phyloP scores from a whole-genome alignment of 495 filamentous ascomycete species.

The Saxophila tyrrhenica region DNA sequence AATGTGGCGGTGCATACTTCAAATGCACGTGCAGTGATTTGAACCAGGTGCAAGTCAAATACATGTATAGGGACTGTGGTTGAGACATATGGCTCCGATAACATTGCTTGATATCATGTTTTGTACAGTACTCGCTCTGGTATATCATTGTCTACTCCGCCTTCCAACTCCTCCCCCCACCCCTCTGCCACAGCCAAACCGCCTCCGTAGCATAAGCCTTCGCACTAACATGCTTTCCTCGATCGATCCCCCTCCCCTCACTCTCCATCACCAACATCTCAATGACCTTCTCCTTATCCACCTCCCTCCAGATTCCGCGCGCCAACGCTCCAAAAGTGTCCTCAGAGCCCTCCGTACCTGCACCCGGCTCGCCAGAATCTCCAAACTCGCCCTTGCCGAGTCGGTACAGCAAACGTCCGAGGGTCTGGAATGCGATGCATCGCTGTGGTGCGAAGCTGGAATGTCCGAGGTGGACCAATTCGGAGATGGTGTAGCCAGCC shows the following conservation, averaged over 20 bases:
- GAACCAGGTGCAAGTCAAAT: too few relatives aligned
- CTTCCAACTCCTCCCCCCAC: conserved; percentile 44
- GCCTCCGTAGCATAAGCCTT: conserved; percentile 80
- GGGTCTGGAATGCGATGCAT: conserved; percentile 81
- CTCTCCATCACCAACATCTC: conserved; percentile 58
- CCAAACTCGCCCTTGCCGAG: conserved; percentile 75
- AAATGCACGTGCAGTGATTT: too few relatives aligned
- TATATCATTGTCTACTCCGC: conserved; percentile 16
- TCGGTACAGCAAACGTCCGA: conserved; percentile 75
- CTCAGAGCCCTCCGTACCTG: conserved; percentile 13
- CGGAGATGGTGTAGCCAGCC: conserved; percentile 85
- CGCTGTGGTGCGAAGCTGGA: conserved; percentile 74
- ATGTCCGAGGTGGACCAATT: conserved; percentile 72
- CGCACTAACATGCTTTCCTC: conserved; percentile 47
- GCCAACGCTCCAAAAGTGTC: conserved; percentile 25
- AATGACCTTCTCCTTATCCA: conserved; percentile 67
- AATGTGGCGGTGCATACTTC: not conserved
- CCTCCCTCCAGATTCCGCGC: conserved; percentile 34
- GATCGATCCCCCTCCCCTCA: conserved; percentile 32
- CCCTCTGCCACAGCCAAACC: conserved; percentile 81
- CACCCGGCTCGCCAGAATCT: conserved; percentile 11
- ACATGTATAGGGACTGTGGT: too few relatives aligned
- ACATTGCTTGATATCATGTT: not conserved
- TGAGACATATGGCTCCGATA: not conserved
- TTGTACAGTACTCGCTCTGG: not conserved